A percentile compares a stretch with the other conserved stretches of the same genome.
Evolutionary conservation across 2,329 filamentous ascomycete genomes (phyloP).

Genomic region (Ceratocystis huliohia): DNA sequence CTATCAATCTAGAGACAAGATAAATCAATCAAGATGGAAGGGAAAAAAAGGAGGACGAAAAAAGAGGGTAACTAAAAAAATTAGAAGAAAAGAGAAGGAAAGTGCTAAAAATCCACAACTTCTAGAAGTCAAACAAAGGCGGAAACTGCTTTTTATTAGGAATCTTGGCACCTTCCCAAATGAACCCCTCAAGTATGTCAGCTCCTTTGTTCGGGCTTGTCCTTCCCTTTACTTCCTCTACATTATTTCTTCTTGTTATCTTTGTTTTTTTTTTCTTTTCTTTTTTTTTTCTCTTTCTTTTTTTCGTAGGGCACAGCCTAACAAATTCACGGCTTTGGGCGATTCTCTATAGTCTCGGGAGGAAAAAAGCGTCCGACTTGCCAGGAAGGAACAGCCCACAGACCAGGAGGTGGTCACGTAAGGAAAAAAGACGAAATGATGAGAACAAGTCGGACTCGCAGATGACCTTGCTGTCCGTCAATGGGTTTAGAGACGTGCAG

Average conservation of each 20-base stretch:
- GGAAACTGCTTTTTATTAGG: background rate
- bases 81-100: background rate
- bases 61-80: background rate
- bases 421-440: constrained; percentile 1
- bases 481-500: background rate
- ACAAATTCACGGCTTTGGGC: background rate
- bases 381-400: constrained; percentile 7
- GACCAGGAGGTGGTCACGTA: background rate
- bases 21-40: background rate
- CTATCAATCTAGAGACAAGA: background rate
- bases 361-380: background rate
- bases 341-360: constrained; percentile 1
- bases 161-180: constrained; percentile 2
- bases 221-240: background rate
- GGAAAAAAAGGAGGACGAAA: background rate
- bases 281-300: background rate
- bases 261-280: background rate
- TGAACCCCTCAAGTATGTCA: background rate
- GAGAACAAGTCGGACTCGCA: constrained; percentile 3
- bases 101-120: background rate
- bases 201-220: constrained; percentile 2
- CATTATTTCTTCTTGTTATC: background rate
- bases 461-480: background rate
- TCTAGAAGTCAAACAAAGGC: constrained; percentile 11
- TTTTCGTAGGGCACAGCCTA: background rate